Base-by-base conservation (phyloP, 257 asterid species). In the Cruciata laevipes region DNA sequence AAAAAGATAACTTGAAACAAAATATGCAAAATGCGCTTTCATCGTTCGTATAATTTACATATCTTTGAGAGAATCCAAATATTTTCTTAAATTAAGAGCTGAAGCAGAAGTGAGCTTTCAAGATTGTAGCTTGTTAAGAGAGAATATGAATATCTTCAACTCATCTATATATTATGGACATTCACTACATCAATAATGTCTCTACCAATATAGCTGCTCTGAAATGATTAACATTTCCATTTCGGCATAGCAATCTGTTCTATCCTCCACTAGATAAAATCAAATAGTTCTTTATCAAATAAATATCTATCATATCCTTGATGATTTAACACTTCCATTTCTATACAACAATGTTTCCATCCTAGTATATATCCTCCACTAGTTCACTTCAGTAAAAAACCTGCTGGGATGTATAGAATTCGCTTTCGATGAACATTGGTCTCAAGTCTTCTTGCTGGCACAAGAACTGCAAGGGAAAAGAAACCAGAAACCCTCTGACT, bases 391-490 rank as follows among this genome's bases (percentile, higher is more conserved):
- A 94, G 65, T 90, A 86, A 74, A 94, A 94, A 67, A 94, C 97
- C 65, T 85, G 96, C 23, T 90, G 77, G 24, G 96, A 81, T 62
- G 97, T 81, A 70, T 90, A 93, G 75, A 90, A 93, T 82, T 93
- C 99, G n/a, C 92, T 87, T 77, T 93, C 99, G 0, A 82, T 86
- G 63, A 90, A 88, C 79, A 72, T 73, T 8, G 99, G 99, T 82
- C 96, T 90, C 74, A 93, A 73, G 63, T 93, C 90, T 66, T 88
- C 96, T 77, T 93, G 55, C 6, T 47, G 92, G 11, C 82, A 77
- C 95, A 93, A 84, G 85, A 93, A 90, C 78, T 85, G 94, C 79
- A 90, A 68, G 14, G 99, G 97, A 69, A 93, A 93, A n/a, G 87
- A 83, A 73, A 93, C 99, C 23, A 90, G 88, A 76, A 73, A 82